A percentile compares a stretch with the other conserved stretches of the same genome.
Evolutionary conservation across 768 basidiomycete genomes (phyloP).

Genomic region (Paxillus involutus): DNA sequence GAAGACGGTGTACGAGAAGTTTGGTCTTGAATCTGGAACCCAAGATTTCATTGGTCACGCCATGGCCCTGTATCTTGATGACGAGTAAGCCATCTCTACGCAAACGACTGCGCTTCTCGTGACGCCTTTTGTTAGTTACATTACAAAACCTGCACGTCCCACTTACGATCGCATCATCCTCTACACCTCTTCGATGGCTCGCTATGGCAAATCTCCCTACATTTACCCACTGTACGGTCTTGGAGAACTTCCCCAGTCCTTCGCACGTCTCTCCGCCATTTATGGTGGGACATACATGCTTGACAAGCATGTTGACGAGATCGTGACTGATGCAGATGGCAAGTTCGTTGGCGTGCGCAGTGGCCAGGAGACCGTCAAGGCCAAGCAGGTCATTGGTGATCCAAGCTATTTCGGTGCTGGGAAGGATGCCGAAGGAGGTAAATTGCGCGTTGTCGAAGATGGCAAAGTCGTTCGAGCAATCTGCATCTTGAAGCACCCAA

Average conservation of each 20-base stretch:
- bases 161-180: slow-evolving; percentile 94
- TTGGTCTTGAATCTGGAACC: slow-evolving; percentile 94
- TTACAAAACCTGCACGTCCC: slow-evolving; percentile 85
- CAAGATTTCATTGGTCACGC: slow-evolving; percentile 99
- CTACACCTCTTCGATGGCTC: slow-evolving; percentile 98
- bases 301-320: slow-evolving; percentile 90
- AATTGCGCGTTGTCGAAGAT: slow-evolving; percentile 86
- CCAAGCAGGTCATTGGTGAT: slow-evolving; percentile 97
- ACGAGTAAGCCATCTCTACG: slow-evolving; percentile 65
- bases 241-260: slow-evolving; percentile 97
- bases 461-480: slow-evolving; percentile 96
- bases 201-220: slow-evolving; percentile 99
- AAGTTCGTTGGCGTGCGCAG: slow-evolving; percentile 92
- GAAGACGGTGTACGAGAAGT: slow-evolving; percentile 95
- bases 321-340: slow-evolving; percentile 82
- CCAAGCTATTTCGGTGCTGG: slow-evolving; percentile 95
- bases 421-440: slow-evolving; percentile 61
- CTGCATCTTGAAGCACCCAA: slow-evolving; percentile 96
- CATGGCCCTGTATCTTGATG: slow-evolving; percentile 97
- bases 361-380: slow-evolving; percentile 89
- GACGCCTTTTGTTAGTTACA: slow-evolving; percentile 61
- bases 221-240: slow-evolving; percentile 99
- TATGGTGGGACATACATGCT: slow-evolving; percentile 99
- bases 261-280: slow-evolving; percentile 96
- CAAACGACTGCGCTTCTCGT: slow-evolving; percentile 1